Evolutionary conservation across 148 eudicot genomes (phyloP), one percentile per base, ranked within the genome.

Genomic region (Amaranthus palmeri): DNA sequence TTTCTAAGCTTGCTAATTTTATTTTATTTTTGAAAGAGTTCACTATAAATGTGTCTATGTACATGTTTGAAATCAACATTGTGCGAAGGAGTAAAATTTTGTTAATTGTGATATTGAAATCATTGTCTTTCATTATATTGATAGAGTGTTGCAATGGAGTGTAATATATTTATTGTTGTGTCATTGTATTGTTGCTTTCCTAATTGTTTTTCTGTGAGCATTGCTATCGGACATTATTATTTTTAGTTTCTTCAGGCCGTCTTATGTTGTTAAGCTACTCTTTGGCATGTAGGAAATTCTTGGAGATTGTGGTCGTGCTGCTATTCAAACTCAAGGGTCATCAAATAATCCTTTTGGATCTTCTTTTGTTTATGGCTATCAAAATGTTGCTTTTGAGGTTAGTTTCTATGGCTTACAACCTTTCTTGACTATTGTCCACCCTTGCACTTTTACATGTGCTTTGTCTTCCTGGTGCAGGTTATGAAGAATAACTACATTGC

Each of bases 401-500:
- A 75, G 86, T 71, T 68, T 8, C 51, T 5, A 17, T 65, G 43
- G 8, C 36, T 52, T 41, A 47, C 48, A n/a, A 65, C 42, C 18
- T 51, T 14, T 47, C 36, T 12, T 53, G 25, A 40, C 1, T 41
- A 15, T 58, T 15, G 49, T 52, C n/a, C 13, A 49, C 17, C n/a
- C 6, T 68, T 36, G n/a, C 43, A 46, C 49, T 75, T 61, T 72
- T 17, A 76, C 12, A 54, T 46, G 48, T 43, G 13, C 50, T 18
- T 60, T 6, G 4, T 41, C 64, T 69, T 45, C 74, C n/a, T 51
- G 82, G 65, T 76, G 69, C 85, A 93, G 98, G 98, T 93, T 40
- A 93, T 93, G 98, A 93, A 90, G 84, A 93, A 93, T 74, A 96
- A 92, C 48, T 86, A 88, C 62, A 87, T 93, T 81, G 98, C 96